phyloP scores from a whole-genome alignment of 805 yeast genomes.

The Ogataea parapolymorpha region DNA sequence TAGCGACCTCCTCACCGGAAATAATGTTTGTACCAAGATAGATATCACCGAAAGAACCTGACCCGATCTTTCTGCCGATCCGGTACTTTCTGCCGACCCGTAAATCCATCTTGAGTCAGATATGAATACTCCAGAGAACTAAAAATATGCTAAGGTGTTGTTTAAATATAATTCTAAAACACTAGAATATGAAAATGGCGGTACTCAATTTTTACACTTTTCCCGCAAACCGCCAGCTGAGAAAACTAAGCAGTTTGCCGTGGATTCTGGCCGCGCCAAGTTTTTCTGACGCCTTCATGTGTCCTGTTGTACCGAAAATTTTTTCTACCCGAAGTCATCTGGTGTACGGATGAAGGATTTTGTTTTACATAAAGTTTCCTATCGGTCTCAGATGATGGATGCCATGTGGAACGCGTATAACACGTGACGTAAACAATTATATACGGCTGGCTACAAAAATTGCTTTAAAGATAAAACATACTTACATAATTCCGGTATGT shows the following conservation, averaged over 20 bases:
- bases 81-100: conserved; percentile 93
- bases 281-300: neutral
- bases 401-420: no score
- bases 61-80: conserved; percentile 92
- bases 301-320: neutral
- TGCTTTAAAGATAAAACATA: neutral
- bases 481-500: neutral
- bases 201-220: conserved; percentile 13
- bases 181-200: conserved; percentile 17
- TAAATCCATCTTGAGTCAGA: conserved; percentile 46
- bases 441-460: neutral
- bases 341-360: neutral
- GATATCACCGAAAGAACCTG: conserved; percentile 97
- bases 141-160: conserved; percentile 2
- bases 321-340: neutral
- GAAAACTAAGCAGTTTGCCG: conserved; percentile 1
- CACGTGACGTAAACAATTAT: neutral
- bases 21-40: conserved; percentile 90
- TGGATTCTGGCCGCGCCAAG: neutral
- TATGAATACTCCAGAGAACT: conserved; percentile 4
- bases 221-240: conserved; percentile 10
- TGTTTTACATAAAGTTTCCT: neutral
- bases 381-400: neutral
- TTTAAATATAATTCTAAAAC: conserved; percentile 7
- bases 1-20: conserved; percentile 97